Conservation (phyloP, 768 basidiomycete genomes). For the Boletellus ananiceps region DNA sequence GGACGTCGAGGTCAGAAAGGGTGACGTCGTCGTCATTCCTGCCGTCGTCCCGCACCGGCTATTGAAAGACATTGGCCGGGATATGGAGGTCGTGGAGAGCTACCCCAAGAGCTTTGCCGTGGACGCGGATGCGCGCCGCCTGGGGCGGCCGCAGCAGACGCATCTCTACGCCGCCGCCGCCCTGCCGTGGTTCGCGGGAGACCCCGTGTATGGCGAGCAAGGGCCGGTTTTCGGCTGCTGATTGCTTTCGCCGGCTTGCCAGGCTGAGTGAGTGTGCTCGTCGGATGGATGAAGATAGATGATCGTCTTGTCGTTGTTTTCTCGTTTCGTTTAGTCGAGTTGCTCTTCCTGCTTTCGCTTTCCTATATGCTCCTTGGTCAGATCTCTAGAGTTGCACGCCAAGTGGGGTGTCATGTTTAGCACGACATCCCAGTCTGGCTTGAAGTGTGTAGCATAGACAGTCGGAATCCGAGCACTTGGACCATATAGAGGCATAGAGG, state of each 20-base stretch:
- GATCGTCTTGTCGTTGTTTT: too few relatives aligned
- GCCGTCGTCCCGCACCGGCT: conserved; percentile 40
- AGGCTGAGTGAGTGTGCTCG: not conserved
- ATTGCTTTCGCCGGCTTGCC: not conserved
- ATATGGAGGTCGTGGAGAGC: conserved; percentile 39
- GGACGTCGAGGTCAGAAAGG: conserved; percentile 28
- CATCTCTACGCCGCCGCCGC: not conserved
- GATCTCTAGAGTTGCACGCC: too few relatives aligned
- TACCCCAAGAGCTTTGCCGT: conserved; percentile 35
- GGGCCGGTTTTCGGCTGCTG: conserved; percentile 30
- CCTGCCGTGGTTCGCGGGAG: conserved; percentile 35
- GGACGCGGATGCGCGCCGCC: conserved; percentile 28
- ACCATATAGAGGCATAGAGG: too few relatives aligned
- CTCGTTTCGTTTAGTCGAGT: too few relatives aligned
- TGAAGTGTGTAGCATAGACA: too few relatives aligned
- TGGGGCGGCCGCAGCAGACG: conserved; percentile 1
- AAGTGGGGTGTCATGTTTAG: too few relatives aligned
- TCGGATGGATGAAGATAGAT: too few relatives aligned
- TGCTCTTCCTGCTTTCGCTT: too few relatives aligned
- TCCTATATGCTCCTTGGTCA: too few relatives aligned
- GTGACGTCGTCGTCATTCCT: conserved; percentile 40
- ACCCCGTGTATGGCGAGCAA: conserved; percentile 38
- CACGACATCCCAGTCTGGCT: too few relatives aligned
- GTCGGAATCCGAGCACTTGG: too few relatives aligned
- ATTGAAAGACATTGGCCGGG: conserved; percentile 25